These are phyloP conservation scores for Penicillium pulvis DNA, from an alignment of 495 filamentous ascomycete species.

Conservation along the genomic window DNA sequence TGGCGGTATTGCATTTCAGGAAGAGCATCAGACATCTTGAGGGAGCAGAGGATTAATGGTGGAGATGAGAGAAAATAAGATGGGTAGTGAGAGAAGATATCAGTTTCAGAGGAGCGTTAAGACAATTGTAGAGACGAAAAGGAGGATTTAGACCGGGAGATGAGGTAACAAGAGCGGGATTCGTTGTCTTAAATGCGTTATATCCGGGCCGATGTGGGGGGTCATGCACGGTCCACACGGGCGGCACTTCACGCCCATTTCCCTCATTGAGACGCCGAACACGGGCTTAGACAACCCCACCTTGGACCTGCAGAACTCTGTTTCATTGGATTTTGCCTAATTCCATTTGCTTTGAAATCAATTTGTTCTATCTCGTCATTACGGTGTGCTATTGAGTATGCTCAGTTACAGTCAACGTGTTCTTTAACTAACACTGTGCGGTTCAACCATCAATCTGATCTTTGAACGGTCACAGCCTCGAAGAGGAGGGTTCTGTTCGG, in stretches of 20 bases:
- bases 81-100: neutral
- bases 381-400: no score
- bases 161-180: neutral
- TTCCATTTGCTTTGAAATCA: neutral
- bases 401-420: no score
- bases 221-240: conserved; percentile 1
- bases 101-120: neutral
- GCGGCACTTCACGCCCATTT: neutral
- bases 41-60: neutral
- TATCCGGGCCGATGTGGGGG: conserved; percentile 20
- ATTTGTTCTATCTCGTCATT: neutral
- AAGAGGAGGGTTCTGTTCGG: no score
- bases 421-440: no score
- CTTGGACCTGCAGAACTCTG: neutral
- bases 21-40: conserved; percentile 33
- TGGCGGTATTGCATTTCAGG: conserved; percentile 75
- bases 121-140: no score
- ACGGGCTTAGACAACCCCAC: neutral
- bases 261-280: conserved; percentile 9
- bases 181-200: conserved; percentile 6
- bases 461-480: no score
- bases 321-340: neutral
- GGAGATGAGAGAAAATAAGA: neutral
- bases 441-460: no score
- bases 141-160: no score